A percentile compares a stretch with the other conserved stretches of the same genome.
phyloP scores from a whole-genome alignment of 2,329 filamentous ascomycete genomes.

The Teratosphaeria nubilosa region DNA sequence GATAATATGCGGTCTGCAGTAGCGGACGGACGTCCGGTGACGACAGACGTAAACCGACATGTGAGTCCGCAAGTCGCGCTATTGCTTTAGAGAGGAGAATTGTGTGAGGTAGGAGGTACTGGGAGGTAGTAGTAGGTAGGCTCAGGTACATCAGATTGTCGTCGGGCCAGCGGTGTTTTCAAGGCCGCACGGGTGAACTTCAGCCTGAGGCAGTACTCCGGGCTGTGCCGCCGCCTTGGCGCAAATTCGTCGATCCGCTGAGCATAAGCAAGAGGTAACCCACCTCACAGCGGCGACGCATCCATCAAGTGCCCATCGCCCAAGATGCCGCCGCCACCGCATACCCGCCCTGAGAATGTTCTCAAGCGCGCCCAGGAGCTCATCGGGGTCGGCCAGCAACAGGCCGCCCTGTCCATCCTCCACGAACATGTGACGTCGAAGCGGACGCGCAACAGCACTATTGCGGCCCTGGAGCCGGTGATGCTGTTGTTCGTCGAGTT shows the following conservation, averaged over 20 bases:
- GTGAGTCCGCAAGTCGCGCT: neutral
- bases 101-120: no score
- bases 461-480: conserved; percentile 90
- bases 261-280: neutral
- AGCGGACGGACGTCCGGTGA: neutral
- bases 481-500: conserved; percentile 97
- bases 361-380: conserved; percentile 97
- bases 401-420: conserved; percentile 84
- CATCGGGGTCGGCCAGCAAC: conserved; percentile 89
- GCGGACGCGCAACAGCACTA: conserved; percentile 92
- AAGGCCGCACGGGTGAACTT: neutral
- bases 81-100: neutral
- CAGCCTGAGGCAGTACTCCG: neutral
- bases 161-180: no score
- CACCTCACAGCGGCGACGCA: neutral
- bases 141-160: no score
- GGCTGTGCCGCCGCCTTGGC: neutral
- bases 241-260: neutral
- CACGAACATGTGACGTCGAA: conserved; percentile 99
- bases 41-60: neutral
- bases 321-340: conserved; percentile 84
- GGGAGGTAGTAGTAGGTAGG: neutral
- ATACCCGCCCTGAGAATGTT: conserved; percentile 98
- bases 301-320: conserved; percentile 9
- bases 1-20: neutral